Base-by-base conservation (phyloP, 768 basidiomycete genomes). In the Scleroderma citrinum region DNA sequence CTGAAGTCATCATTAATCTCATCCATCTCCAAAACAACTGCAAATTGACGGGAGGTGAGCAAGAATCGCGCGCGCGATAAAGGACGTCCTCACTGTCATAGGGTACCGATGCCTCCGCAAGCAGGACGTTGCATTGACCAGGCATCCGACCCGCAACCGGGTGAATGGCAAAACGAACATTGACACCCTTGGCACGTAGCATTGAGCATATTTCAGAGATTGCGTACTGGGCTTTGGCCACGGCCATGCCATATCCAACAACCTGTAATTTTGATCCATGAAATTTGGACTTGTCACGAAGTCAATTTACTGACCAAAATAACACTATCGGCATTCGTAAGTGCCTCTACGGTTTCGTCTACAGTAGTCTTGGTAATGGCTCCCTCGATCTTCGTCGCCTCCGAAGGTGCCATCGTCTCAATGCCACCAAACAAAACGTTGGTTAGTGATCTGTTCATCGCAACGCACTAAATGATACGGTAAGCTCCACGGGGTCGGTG, bases 81-180 rank as follows among this genome's bases (percentile, higher is more conserved):
- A 14, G 32, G 47, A 57, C 14, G 12, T 24, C 61, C 82, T 64
- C 54, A 89, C 87, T 87, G 59, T 92, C 90, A 58, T 92, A 92
- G 2, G 91, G 91, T 13, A 93, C 90, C 5, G 87, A 85, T 3
- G 91, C 91, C 62, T 93, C 91, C 4, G 91, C 91, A 5, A 93
- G 72, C 40, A 93, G 76, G n/a, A 93, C 89, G 58, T 93, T 93
- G 63, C 89, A 91, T 69, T 93, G 87, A 37, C 91, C 91, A 12
- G 91, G 91, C 91, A 93, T 93, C 40, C 91, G 84, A 45, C 91
- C 91, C 36, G 91, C 91, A 13, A 93, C 91, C 11, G 91, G 91
- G 59, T 93, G 91, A 48, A 90, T 90, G 10, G 87, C 87, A 60
- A 90, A 90, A 67, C 87, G 81, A 37, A 91, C 87, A 44, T 82